phyloP scores from a whole-genome alignment of 345 rosid species.

The Fremontodendron californicum region DNA sequence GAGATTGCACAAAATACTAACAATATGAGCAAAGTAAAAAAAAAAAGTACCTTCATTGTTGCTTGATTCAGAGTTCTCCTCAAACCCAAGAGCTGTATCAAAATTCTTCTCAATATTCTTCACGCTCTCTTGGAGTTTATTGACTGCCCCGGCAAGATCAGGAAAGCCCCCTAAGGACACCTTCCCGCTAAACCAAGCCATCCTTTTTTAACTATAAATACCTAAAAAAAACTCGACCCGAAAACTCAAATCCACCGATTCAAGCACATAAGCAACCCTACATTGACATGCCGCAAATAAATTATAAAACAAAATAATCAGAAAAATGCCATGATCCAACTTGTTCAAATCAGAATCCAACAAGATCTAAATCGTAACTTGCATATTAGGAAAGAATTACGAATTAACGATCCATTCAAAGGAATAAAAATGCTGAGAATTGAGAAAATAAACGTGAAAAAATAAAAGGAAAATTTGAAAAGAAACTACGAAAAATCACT shows the following conservation, averaged over 20 bases:
- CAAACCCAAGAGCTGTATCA: constrained; percentile 90
- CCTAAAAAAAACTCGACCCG: constrained; percentile 15
- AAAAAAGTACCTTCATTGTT: constrained; percentile 53
- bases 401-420: neutral
- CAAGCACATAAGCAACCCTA: constrained; percentile 34
- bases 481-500: neutral
- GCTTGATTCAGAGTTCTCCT: constrained; percentile 64
- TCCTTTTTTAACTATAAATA: constrained; percentile 20
- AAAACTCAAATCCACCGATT: constrained; percentile 24
- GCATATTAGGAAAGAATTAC: neutral
- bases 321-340: constrained; percentile 7
- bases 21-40: neutral
- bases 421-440: constrained; percentile 6
- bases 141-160: constrained; percentile 97
- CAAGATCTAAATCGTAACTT: neutral
- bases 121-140: constrained; percentile 97
- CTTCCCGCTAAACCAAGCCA: constrained; percentile 99
- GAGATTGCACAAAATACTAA: neutral
- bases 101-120: constrained; percentile 99
- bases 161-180: constrained; percentile 85
- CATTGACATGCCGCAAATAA: constrained; percentile 10
- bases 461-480: neutral
- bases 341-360: constrained; percentile 6
- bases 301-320: neutral
- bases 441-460: neutral